A percentile compares a stretch with the other conserved stretches of the same genome.
phyloP scores from a whole-genome alignment of 345 rosid species.

The Anacardium occidentale region DNA sequence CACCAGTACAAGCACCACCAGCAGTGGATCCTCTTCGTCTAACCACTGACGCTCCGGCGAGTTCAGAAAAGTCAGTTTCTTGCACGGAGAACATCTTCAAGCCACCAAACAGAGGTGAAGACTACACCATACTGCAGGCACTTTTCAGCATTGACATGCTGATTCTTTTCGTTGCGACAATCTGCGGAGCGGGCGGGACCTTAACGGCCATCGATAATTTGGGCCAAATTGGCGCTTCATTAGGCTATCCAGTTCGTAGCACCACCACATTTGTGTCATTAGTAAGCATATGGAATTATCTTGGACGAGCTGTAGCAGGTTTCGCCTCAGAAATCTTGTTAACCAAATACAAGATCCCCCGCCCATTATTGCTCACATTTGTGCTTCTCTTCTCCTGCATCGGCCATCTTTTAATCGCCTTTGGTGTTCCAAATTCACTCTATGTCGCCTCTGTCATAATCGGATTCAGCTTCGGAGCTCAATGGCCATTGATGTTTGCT shows the following conservation, averaged over 20 bases:
- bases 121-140: conserved; percentile 26
- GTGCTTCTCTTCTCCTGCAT: conserved; percentile 37
- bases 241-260: conserved; percentile 23
- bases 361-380: conserved; percentile 30
- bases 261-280: conserved; percentile 26
- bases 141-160: conserved; percentile 27
- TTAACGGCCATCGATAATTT: conserved; percentile 24
- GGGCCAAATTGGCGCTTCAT: conserved; percentile 24
- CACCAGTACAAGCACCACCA: not conserved
- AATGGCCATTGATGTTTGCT: conserved; percentile 40
- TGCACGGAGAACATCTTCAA: conserved; percentile 17
- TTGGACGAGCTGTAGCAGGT: conserved; percentile 20
- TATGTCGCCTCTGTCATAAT: conserved; percentile 34
- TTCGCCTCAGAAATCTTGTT: conserved; percentile 19
- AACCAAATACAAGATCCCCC: conserved; percentile 21
- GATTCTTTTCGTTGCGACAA: conserved; percentile 22
- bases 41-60: not conserved
- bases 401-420: conserved; percentile 43
- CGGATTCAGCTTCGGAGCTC: conserved; percentile 49
- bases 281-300: conserved; percentile 31
- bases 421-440: conserved; percentile 34
- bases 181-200: conserved; percentile 25
- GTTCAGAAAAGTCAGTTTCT: conserved; percentile 11
- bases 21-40: not conserved
- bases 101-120: conserved; percentile 27